Base-by-base conservation (phyloP, 225 moss, liverwort and hornwort genomes). In the Antitrichia curtipendula region DNA sequence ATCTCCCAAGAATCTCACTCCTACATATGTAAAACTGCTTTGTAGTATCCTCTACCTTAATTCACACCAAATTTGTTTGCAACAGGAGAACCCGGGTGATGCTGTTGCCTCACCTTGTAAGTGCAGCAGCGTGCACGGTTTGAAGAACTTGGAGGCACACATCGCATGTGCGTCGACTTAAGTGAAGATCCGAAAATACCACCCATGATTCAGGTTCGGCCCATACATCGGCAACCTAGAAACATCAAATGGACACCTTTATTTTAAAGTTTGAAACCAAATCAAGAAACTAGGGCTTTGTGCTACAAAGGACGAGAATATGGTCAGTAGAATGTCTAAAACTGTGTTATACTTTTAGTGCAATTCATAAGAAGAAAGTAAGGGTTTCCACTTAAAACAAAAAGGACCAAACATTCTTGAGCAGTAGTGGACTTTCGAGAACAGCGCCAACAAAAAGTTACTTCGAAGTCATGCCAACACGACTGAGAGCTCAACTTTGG, bases 141-240 rank as follows among this genome's bases (percentile, higher is more conserved):
- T 88, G 93, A 50, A 97, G 94, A 81, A 96, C 95, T 90, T 97
- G 90, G 36, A 97, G 90, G 83, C 97, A 99, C 20, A 94, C 94
- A 84, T 96, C 99, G 41, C 94, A 87, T 41, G 99, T 99, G 79
- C 99, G 95, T 91, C 96, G 92, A 85, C 99, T 97, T 86, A 99
- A 92, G 89, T 99, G 99, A 43, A 99, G 93, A 88, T 99, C 99
- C n/a, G 99, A 96, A 85, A 97, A 99, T 7, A 99, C 97, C 87
- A 99, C 95, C 99, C 99, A 99, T 40, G 91, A 87, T 64, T 96
- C 92, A 12, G 94, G 91, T 75, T 91, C 90, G 68, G 95, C 85
- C 99, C 99, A 99, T 20, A 89, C 83, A 62, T 93, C 94, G 76
- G 66, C 87, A 84, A 89, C 91, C 94, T 94, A 70, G 53, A 75